Evolutionary conservation across 2,329 filamentous ascomycete genomes (phyloP).

Genomic region (Acrodontium crateriforme): DNA sequence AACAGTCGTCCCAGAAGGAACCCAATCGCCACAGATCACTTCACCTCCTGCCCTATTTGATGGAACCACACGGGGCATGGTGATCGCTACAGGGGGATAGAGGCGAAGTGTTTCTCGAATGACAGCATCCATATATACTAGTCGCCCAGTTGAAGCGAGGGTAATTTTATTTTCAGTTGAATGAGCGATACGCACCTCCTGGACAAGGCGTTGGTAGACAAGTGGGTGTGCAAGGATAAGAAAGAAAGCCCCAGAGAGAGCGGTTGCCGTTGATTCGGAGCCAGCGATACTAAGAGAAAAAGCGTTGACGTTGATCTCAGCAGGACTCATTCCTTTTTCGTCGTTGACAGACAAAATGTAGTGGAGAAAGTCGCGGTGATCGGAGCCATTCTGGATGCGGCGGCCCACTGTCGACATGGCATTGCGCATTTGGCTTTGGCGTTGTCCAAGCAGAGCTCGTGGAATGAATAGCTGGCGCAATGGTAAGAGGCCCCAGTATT

Average conservation of each 20-base stretch:
- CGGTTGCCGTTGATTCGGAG: slow-evolving; percentile 64
- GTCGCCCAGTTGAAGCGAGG: slow-evolving; percentile 18
- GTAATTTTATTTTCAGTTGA: slow-evolving; percentile 18
- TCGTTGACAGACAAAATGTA: slow-evolving; percentile 31
- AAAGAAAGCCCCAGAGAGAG: slow-evolving; percentile 56
- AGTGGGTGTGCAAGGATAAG: slow-evolving; percentile 26
- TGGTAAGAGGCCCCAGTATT: no score
- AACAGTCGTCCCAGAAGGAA: slow-evolving; percentile 11
- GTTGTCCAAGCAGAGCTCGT: background rate
- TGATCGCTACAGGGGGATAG: slow-evolving; percentile 21
- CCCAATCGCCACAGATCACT: slow-evolving; percentile 9
- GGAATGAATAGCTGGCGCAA: background rate
- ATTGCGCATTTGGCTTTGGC: background rate
- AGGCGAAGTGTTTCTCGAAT: slow-evolving; percentile 23
- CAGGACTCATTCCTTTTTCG: slow-evolving; percentile 11
- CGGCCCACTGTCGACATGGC: background rate
- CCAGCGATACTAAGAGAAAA: slow-evolving; percentile 56
- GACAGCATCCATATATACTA: slow-evolving; percentile 25
- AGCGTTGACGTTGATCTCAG: slow-evolving; percentile 25
- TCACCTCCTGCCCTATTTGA: slow-evolving; percentile 9
- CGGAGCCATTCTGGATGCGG: slow-evolving; percentile 3
- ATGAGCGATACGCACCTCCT: slow-evolving; percentile 21
- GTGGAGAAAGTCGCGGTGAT: slow-evolving; percentile 35
- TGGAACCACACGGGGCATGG: slow-evolving; percentile 12
- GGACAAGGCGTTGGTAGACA: slow-evolving; percentile 12